Conservation (phyloP, 2,329 filamentous ascomycete genomes). For the Aspergillus sp. region DNA sequence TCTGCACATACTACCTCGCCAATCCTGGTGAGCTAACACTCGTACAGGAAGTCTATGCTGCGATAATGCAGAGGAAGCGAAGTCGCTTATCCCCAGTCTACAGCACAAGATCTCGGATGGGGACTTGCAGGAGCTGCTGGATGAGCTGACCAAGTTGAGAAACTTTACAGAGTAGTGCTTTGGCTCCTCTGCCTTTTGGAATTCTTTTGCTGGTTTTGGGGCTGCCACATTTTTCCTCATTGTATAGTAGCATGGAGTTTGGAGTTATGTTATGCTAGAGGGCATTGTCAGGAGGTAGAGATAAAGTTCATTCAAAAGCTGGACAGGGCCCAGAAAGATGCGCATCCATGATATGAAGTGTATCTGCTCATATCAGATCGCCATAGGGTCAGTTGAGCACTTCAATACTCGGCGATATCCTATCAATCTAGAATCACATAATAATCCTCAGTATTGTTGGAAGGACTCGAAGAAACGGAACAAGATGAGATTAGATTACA, state of each 20-base stretch:
- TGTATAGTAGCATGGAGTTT: slow-evolving; percentile 23
- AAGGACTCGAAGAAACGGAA: too few relatives aligned
- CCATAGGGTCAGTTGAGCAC: not conserved
- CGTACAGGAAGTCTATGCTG: slow-evolving; percentile 82
- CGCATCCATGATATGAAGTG: not conserved
- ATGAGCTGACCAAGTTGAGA: slow-evolving; percentile 85
- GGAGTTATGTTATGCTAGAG: slow-evolving; percentile 8
- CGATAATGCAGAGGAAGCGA: slow-evolving; percentile 91
- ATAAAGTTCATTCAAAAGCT: not conserved
- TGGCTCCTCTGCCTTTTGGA: slow-evolving; percentile 11
- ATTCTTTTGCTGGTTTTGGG: slow-evolving; percentile 5
- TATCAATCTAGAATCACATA: too few relatives aligned
- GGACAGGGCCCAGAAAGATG: not conserved
- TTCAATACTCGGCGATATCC: not conserved
- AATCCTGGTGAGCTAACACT: slow-evolving; percentile 3
- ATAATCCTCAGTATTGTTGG: too few relatives aligned
- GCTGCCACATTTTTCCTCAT: not conserved
- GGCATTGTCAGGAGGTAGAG: not conserved
- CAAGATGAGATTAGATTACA: too few relatives aligned
- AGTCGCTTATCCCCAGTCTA: slow-evolving; percentile 89
- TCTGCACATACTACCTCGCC: not conserved
- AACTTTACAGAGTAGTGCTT: slow-evolving; percentile 47
- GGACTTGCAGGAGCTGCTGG: slow-evolving; percentile 82
- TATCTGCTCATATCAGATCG: not conserved
- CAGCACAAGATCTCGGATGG: slow-evolving; percentile 89